These are phyloP conservation scores for Chenopodium album DNA, from an alignment of 148 eudicot species.

Conservation along the genomic window DNA sequence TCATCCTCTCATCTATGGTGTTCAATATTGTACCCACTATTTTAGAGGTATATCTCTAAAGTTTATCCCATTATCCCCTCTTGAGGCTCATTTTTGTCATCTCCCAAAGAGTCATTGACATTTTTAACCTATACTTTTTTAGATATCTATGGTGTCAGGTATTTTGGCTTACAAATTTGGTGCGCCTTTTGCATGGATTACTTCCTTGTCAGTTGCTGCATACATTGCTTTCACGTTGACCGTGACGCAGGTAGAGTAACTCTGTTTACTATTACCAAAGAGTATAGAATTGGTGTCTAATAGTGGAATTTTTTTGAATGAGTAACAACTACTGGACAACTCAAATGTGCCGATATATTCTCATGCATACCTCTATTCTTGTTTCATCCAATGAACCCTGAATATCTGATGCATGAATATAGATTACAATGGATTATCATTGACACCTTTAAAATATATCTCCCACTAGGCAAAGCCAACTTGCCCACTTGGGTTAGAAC, in stretches of 20 bases:
- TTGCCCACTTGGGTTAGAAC: too few relatives aligned
- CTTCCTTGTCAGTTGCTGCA: constrained; percentile 86
- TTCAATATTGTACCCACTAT: constrained; percentile 89
- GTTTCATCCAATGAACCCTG: neutral
- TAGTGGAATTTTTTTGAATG: neutral
- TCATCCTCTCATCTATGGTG: constrained; percentile 88
- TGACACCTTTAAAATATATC: neutral
- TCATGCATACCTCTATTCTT: neutral
- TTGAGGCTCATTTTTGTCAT: neutral
- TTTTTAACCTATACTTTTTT: constrained; percentile 55
- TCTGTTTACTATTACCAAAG: neutral
- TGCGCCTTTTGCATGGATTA: constrained; percentile 92
- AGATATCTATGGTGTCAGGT: constrained; percentile 96
- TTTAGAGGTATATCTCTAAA: constrained; percentile 62
- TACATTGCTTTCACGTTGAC: constrained; percentile 75
- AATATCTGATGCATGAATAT: neutral
- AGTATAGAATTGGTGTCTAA: neutral
- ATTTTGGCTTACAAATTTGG: constrained; percentile 96
- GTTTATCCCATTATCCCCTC: constrained; percentile 7
- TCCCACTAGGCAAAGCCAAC: too few relatives aligned
- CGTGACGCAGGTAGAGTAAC: constrained; percentile 72
- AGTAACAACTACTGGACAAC: neutral
- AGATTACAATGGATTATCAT: neutral
- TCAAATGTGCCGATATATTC: neutral
- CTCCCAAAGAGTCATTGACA: constrained; percentile 22